Evolutionary conservation across 192 early-diverging fungal genomes (phyloP).

Genomic region (Mortierella claussenii): DNA sequence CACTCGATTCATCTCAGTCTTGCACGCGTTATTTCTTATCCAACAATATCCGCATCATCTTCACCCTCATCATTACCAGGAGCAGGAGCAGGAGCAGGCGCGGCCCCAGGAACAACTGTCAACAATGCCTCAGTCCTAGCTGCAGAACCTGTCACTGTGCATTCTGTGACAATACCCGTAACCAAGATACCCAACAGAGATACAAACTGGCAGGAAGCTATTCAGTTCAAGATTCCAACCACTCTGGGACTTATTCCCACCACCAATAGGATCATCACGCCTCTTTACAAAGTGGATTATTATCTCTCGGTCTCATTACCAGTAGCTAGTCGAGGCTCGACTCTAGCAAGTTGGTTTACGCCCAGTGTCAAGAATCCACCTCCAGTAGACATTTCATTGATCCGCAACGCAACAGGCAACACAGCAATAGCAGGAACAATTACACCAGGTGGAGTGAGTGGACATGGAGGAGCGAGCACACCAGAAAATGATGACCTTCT

Average conservation of each 20-base stretch:
- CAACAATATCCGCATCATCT: not conserved
- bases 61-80: slow-evolving; percentile 5
- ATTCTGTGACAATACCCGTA: slow-evolving; percentile 24
- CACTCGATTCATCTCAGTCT: slow-evolving; percentile 29
- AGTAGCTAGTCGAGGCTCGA: slow-evolving; percentile 21
- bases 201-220: slow-evolving; percentile 26
- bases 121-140: not conserved
- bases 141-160: slow-evolving; percentile 33
- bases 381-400: slow-evolving; percentile 43
- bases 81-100: too few species aligned
- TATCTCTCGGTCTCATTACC: slow-evolving; percentile 35
- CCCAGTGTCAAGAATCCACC: slow-evolving; percentile 20
- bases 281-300: slow-evolving; percentile 44
- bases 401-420: slow-evolving; percentile 6
- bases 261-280: slow-evolving; percentile 47
- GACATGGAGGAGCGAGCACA: not conserved
- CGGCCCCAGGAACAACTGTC: not conserved
- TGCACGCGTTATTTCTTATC: slow-evolving; percentile 39
- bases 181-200: slow-evolving; percentile 27
- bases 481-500: too few species aligned
- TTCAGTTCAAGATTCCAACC: slow-evolving; percentile 33
- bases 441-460: not conserved
- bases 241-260: slow-evolving; percentile 43
- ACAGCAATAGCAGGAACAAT: not conserved
- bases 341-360: slow-evolving; percentile 49